Percentiles rank a stretch among this genome's conserved stretches.
Evolutionary conservation across 2,329 filamentous ascomycete species (phyloP).

Genomic region (Diaporthe citrichinensis): DNA sequence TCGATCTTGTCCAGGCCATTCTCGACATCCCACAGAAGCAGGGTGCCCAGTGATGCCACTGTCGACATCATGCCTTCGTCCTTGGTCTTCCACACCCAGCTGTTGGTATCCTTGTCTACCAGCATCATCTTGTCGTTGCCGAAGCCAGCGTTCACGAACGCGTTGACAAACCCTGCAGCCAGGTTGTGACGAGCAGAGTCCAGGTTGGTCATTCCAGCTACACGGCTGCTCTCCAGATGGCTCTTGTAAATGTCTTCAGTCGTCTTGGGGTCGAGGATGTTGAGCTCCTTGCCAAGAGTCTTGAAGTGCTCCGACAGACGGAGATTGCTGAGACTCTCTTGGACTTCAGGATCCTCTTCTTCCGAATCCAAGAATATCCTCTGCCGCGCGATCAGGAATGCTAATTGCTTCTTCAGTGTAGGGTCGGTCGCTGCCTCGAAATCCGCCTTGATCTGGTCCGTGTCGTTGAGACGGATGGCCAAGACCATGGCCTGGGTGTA

Average conservation of each 20-base stretch:
- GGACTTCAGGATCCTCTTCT: conserved; percentile 80
- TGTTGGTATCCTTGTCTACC: conserved; percentile 86
- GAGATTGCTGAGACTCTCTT: conserved; percentile 88
- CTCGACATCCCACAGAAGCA: conserved; percentile 95
- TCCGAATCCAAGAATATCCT: conserved; percentile 84
- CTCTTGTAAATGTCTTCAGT: conserved; percentile 99
- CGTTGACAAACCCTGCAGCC: conserved; percentile 95
- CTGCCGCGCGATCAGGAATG: conserved; percentile 92
- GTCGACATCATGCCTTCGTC: conserved; percentile 98
- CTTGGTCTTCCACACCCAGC: conserved; percentile 99
- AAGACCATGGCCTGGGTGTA: conserved; percentile 94
- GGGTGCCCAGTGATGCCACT: conserved; percentile 90
- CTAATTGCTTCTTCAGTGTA: conserved; percentile 91
- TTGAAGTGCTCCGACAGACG: conserved; percentile 95
- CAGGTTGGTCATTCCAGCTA: conserved; percentile 92
- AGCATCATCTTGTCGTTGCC: conserved; percentile 99
- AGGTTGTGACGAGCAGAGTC: conserved; percentile 97
- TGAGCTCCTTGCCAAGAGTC: conserved; percentile 92
- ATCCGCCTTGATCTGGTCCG: conserved; percentile 84
- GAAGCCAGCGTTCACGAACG: conserved; percentile 96
- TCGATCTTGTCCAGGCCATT: conserved; percentile 94
- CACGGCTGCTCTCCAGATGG: conserved; percentile 94
- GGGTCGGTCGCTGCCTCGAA: conserved; percentile 86
- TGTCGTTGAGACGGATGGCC: conserved; percentile 92
- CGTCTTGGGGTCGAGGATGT: conserved; percentile 95